Conservation (phyloP, 345 rosid genomes). For the Melastoma malabathricum region DNA sequence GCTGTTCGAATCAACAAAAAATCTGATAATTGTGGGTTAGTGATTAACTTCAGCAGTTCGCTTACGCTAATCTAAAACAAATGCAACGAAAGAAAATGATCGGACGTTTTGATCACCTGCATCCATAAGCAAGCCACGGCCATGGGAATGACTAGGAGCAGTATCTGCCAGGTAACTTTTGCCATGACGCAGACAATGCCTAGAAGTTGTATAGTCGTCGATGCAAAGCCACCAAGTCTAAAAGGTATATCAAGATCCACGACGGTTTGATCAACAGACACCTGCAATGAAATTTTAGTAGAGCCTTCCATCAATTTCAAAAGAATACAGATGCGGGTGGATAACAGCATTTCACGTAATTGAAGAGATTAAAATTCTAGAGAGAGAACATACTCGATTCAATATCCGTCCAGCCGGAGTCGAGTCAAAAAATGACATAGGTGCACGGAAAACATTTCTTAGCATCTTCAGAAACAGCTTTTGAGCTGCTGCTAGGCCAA, state of each 20-base stretch:
- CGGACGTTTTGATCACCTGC: conserved; percentile 42
- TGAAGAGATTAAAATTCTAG: background rate
- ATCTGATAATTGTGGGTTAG: too few species aligned
- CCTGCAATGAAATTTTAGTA: conserved; percentile 31
- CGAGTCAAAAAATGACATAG: conserved; percentile 99
- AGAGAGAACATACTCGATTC: conserved; percentile 67
- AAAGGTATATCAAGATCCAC: conserved; percentile 99
- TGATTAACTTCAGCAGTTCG: too few species aligned
- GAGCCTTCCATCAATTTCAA: too few species aligned
- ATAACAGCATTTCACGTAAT: too few species aligned
- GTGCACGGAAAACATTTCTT: conserved; percentile 83
- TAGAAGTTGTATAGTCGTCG: conserved; percentile 92
- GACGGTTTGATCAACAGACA: conserved; percentile 96
- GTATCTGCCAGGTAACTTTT: conserved; percentile 93
- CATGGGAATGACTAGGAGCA: conserved; percentile 93
- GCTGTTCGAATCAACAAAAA: too few species aligned
- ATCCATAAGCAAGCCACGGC: conserved; percentile 99
- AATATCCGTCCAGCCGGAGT: conserved; percentile 96
- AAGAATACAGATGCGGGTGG: too few species aligned
- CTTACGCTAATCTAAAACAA: too few species aligned
- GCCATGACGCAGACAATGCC: conserved; percentile 97
- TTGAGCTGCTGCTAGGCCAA: conserved; percentile 96
- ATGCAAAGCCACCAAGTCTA: conserved; percentile 98
- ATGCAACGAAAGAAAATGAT: too few species aligned
- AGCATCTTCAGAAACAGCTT: conserved; percentile 89